Conservation (phyloP, 306 rosid species). For the Vigna radiata region DNA sequence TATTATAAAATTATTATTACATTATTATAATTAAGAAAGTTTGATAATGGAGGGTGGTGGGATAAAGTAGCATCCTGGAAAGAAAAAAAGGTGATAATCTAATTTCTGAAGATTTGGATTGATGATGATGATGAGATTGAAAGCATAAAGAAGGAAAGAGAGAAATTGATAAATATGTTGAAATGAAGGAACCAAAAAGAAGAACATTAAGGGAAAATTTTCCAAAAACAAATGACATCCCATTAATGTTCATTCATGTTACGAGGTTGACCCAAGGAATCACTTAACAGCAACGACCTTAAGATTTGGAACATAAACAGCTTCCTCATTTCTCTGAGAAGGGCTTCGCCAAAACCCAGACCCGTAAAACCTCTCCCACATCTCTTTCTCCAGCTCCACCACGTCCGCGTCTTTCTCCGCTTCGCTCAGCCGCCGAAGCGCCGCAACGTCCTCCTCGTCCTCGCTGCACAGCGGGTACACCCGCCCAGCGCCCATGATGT, state of each 20-base stretch:
- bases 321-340: constrained; percentile 54
- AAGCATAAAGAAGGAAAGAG: too few relatives aligned
- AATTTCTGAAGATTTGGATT: too few relatives aligned
- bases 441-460: constrained; percentile 1
- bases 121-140: too few relatives aligned
- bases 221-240: neutral
- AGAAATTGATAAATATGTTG: neutral
- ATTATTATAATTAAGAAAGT: too few relatives aligned
- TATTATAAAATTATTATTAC: too few relatives aligned
- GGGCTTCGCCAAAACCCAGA: constrained; percentile 93
- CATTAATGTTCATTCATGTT: neutral
- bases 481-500: constrained; percentile 42
- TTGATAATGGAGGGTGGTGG: too few relatives aligned
- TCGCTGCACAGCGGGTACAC: constrained; percentile 31
- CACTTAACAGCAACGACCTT: neutral
- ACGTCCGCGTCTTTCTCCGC: constrained; percentile 69
- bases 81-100: too few relatives aligned
- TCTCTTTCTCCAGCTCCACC: constrained; percentile 78
- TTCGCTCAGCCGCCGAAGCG: neutral
- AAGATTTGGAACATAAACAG: neutral
- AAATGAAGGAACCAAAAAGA: neutral
- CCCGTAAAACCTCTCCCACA: constrained; percentile 79
- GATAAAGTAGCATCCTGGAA: too few relatives aligned
- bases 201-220: neutral
- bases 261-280: neutral